Evolutionary conservation across 1,284 basidiomycete genomes (phyloP), one percentile per base, ranked within the genome.

Genomic region (Boletus semigastroideus): DNA sequence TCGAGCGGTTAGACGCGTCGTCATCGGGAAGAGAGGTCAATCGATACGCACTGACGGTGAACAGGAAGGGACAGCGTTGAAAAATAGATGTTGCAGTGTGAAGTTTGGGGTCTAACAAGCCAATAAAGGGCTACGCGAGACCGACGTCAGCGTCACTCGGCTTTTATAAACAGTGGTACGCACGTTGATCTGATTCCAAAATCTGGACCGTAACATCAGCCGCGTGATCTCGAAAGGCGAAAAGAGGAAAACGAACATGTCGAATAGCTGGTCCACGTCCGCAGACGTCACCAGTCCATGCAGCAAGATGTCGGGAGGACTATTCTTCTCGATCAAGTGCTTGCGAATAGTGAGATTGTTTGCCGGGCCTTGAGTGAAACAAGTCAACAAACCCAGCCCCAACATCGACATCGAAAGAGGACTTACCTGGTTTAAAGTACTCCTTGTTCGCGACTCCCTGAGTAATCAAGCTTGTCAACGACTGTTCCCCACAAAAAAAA

Each of bases 251-350:
- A 22, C 22, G 22, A 22, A 22, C 22, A 94, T 91, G 48, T 89
- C 78, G 62, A 94, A 94, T 22, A 94, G 71, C 57, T 84, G 86
- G 51, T 92, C 84, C 9, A 92, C 90, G 59, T 94, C 92, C 46
- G 84, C 81, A 0, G 87, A 83, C 1, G 84, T 85, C 42, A 94
- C 87, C 34, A 93, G 72, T 16, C 88, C 89, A 58, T 90, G 87
- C 22, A 22, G 82, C 43, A 94, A 65, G 52, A 94, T 91, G 64
- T 93, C 90, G 0, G 91, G 91, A 1, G 87, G 87, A 61, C 80
- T 85, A 58, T 91, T 86, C 53, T 82, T 82, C 61, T 92, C 90
- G 49, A 92, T 91, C 61, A 93, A 72, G 46, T 78, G 78, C 49
- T 86, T 85, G 16, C 90, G 79, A 48, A 86, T 79, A 28, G 72